Evolutionary conservation across 2,329 filamentous ascomycete genomes (phyloP), one percentile per base, ranked within the genome.

Genomic region (Ophiocordyceps camponoti-leonardi): DNA sequence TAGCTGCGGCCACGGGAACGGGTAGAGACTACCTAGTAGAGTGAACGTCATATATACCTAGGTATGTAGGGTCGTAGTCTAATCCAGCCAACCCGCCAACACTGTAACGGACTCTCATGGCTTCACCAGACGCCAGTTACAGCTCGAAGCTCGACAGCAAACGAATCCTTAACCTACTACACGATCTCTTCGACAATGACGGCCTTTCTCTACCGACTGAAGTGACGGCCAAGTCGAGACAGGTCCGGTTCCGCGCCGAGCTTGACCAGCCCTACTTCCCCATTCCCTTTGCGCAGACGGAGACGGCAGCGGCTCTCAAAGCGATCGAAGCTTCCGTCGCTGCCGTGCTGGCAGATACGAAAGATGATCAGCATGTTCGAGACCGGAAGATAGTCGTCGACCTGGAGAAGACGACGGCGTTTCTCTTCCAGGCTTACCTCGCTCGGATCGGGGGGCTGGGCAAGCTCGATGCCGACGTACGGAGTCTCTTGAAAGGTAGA

Each of bases 241-340:
- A 53, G 33, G 54, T 65, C n/a, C 48, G 52, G 1, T 64, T 67
- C 44, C 58, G 56, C 0, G 58, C 60, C 13, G 48, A 52, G 4
- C 57, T 56, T 16, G 61, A 67, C 49, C 51, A 50, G 44, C 61
- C 64, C 0, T 69, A 68, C 49, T 70, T 69, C 30, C 67, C 67
- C 0, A 68, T 67, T 13, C 67, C 67, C 0, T 67, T 69, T 52
- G 68, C 69, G 42, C 67, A 70, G 50, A 68, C 65, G 0, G 67
- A 70, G 48, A 57, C 64, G 4, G 55, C 58, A 1, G 64, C 64
- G 7, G 67, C 67, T 0, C 50, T 69, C 18, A 70, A 69, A 47
- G 65, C 65, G 0, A 51, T 70, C 5, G 67, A 71, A 28, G 63
- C 54, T 6, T 54, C 51, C 2, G 45, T 64, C 2, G 63, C 61